Base-by-base conservation (phyloP, 495 filamentous ascomycete species). In the Podospora appendiculata region DNA sequence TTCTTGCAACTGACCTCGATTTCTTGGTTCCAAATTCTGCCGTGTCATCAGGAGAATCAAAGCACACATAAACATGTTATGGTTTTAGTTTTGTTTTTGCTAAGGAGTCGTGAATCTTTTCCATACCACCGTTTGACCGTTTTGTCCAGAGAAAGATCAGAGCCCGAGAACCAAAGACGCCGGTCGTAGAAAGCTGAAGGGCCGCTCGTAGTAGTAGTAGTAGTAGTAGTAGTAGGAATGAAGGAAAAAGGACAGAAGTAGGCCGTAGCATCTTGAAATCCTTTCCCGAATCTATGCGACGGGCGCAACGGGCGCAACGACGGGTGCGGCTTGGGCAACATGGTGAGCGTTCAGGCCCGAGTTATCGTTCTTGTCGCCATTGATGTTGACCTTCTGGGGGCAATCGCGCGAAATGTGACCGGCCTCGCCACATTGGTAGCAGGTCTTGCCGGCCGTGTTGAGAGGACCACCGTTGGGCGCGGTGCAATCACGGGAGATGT, bases 391-490 rank as follows among this genome's bases (percentile, higher is more conserved):
- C 66, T 74, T 75, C 67, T 90, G 80, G 19, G 89, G 83, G 76
- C 92, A 97, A 50, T 97, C 92, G 47, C 90, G 86, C 44, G 89
- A 94, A 69, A 98, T 99, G 73, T 99, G 94, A 18, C 94, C 93
- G 42, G 88, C 80, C 73, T 96, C 85, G 51, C 90, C 88, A 68
- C 94, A 99, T 67, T 90, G 87, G 78, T 99, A 99, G 83, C 94
- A 99, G 54, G 90, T 94, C 83, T 96, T 97, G 62, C 92, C 92
- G 55, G 88, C 90, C 57, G 88, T 90, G 80, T 90, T 95, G 58
- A 97, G 79, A 35, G 91, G 90, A 17, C 94, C 94, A 44, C 94
- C 94, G 69, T 96, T 96, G 50, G 94, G 94, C 47, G 94, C 88
- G 18, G 90, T 95, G 76, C 93, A 99, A 73, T 99, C 93, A 58